Percentiles rank a stretch among this genome's conserved stretches.
These are phyloP conservation scores for Cyanodermella asteris DNA, from an alignment of 2,329 filamentous ascomycete species.

Conservation along the genomic window DNA sequence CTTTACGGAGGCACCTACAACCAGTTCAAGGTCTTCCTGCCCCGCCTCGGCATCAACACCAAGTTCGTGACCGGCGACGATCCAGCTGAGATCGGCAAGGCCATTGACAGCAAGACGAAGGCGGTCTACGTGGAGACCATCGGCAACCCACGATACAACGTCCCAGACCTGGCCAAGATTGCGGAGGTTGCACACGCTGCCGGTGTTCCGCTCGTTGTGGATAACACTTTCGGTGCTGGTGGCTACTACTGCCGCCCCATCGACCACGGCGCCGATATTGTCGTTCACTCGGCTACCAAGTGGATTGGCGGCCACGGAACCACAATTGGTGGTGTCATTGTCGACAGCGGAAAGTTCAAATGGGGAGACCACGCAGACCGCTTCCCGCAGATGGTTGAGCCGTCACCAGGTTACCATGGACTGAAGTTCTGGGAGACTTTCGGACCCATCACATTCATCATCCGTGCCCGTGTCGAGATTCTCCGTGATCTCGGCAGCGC, in stretches of 20 bases:
- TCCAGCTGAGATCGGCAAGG: conserved; percentile 48
- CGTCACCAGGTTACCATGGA: conserved; percentile 72
- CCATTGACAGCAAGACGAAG: conserved; percentile 86
- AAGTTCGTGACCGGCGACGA: conserved; percentile 74
- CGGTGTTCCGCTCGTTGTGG: conserved; percentile 45
- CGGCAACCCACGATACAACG: conserved; percentile 81
- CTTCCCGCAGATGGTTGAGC: conserved; percentile 86
- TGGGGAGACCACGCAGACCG: conserved; percentile 67
- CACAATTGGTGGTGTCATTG: conserved; percentile 65
- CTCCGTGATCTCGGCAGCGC: conserved; percentile 65
- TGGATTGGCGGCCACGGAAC: conserved; percentile 95
- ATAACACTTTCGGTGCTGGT: conserved; percentile 90
- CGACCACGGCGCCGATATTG: conserved; percentile 77
- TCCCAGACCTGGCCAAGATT: conserved; percentile 77
- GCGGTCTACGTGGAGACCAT: conserved; percentile 82
- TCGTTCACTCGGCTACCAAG: conserved; percentile 86
- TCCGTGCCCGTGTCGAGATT: conserved; percentile 73
- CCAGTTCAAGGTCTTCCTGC: conserved; percentile 80
- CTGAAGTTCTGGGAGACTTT: conserved; percentile 91
- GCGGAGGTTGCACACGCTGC: conserved; percentile 54
- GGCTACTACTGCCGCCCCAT: conserved; percentile 76
- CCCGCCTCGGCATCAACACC: conserved; percentile 66
- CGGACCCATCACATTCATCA: conserved; percentile 58
- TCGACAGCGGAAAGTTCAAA: conserved; percentile 82
- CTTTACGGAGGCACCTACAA: conserved; percentile 94